These are phyloP conservation scores for Stygiomarasmius scandens DNA, from an alignment of 1,284 basidiomycete species.

Conservation along the genomic window DNA sequence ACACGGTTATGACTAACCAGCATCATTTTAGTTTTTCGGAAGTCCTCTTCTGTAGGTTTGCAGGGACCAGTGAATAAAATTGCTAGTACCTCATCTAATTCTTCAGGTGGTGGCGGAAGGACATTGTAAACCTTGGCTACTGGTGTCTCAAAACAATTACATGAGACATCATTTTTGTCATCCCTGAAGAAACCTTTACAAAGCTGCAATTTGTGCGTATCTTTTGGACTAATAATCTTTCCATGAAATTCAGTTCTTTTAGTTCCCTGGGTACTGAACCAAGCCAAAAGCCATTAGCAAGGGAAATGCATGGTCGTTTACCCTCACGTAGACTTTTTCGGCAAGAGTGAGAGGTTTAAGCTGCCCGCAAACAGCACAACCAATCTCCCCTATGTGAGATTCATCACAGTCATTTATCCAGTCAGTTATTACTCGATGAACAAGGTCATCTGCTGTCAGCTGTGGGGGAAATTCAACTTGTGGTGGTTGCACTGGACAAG, in stretches of 20 bases:
- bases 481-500: no score
- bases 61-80: conserved; percentile 35
- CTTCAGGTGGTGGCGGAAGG: conserved; percentile 33
- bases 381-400: background rate
- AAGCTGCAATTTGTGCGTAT: conserved; percentile 33
- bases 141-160: no score
- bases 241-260: conserved; percentile 29
- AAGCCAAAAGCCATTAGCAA: conserved; percentile 41
- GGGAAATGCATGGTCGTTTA: conserved; percentile 26
- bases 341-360: conserved; percentile 16
- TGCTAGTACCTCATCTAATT: conserved; percentile 39
- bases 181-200: conserved; percentile 28
- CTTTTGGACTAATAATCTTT: conserved; percentile 33
- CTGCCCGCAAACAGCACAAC: no score
- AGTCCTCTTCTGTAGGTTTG: conserved; percentile 34
- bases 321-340: conserved; percentile 16
- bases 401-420: no score
- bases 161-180: no score
- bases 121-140: conserved; percentile 32
- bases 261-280: conserved; percentile 34
- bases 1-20: no score
- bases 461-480: no score
- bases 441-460: no score
- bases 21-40: no score
- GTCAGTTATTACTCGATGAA: no score